Base-by-base conservation (phyloP, 805 yeast genomes). In the Yarrowia sp. region DNA sequence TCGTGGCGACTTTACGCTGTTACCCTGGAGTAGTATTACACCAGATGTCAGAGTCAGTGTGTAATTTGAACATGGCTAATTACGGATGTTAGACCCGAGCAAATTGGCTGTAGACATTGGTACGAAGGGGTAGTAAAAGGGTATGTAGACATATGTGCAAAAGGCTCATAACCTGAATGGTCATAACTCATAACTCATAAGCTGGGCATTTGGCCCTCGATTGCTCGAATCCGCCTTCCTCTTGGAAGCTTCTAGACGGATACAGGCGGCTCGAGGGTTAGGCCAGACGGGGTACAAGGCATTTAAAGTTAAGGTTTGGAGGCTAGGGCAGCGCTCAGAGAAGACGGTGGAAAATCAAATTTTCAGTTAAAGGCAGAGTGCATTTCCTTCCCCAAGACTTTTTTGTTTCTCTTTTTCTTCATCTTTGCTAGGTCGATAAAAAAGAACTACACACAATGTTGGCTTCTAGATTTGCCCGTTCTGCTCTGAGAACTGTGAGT, bases 391-490 rank as follows among this genome's bases (percentile, higher is more conserved):
- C 48, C 32, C 35, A 33, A 59, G 38, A 32, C 56, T 33, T 46
- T 33, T 56, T 24, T 36, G 24, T 33, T 28, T 49, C 65, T 59
- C 38, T 26, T 36, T 36, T 36, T 32, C 38, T 24, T 16, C 65
- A 46, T 40, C 59, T 46, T 54, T 62, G 65, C 52, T 46, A 52
- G 61, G 49, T 40, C 54, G 65, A 65, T 49, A 62, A 40, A 32
- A 21, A 33, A 32, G 24, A 43, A 28, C 58, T 43, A 62, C 43
- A 62, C 66, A 70, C 58, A 66, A 76, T 71, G 80, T 73, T 74
- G 71, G 82, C 77, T 70, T 74, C 80, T 67, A 71, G 76, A 73
- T 72, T 77, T 62, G 76, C 79, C 51, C 76, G 79, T 63, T 70
- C 73, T 56, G 72, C 76, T 36, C 64, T 70, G 46, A 71, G 74